These are phyloP conservation scores for Kodamaea laetipori DNA, from an alignment of 805 yeast species.

Conservation along the genomic window DNA sequence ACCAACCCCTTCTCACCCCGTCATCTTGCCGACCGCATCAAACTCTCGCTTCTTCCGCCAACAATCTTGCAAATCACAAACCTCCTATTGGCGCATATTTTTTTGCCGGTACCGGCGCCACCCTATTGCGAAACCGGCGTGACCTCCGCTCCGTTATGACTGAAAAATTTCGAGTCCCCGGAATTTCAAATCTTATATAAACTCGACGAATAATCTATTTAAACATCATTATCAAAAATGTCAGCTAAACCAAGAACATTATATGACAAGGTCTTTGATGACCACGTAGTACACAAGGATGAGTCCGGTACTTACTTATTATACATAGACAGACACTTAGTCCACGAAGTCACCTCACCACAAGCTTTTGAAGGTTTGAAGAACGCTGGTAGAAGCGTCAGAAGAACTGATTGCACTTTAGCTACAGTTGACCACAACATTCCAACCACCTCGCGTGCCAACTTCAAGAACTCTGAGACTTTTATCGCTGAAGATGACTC, in stretches of 20 bases:
- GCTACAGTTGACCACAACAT: slow-evolving; percentile 97
- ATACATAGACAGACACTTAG: slow-evolving; percentile 95
- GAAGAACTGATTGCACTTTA: slow-evolving; percentile 90
- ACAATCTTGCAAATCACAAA: too few species aligned
- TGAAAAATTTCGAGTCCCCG: slow-evolving; percentile 9
- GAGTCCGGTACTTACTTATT: slow-evolving; percentile 83
- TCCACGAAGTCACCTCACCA: slow-evolving; percentile 98
- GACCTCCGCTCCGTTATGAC: neutral
- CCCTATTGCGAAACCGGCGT: slow-evolving; percentile 6
- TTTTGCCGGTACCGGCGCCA: slow-evolving; percentile 13
- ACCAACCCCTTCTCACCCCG: too few species aligned
- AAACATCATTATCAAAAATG: slow-evolving; percentile 1
- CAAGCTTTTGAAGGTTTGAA: slow-evolving; percentile 97
- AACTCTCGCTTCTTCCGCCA: too few species aligned
- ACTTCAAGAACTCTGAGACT: slow-evolving; percentile 69
- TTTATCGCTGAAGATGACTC: slow-evolving; percentile 92
- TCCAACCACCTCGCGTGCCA: slow-evolving; percentile 86
- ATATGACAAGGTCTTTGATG: slow-evolving; percentile 95
- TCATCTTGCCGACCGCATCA: too few species aligned
- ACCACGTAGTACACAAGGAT: slow-evolving; percentile 88
- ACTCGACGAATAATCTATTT: neutral
- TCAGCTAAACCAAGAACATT: slow-evolving; percentile 49
- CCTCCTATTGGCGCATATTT: slow-evolving; percentile 6
- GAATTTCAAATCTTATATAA: slow-evolving; percentile 6
- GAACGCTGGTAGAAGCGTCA: slow-evolving; percentile 83